Base-by-base conservation (phyloP, 371 early-diverging fungal species). In the Chytridium lagenaria region DNA sequence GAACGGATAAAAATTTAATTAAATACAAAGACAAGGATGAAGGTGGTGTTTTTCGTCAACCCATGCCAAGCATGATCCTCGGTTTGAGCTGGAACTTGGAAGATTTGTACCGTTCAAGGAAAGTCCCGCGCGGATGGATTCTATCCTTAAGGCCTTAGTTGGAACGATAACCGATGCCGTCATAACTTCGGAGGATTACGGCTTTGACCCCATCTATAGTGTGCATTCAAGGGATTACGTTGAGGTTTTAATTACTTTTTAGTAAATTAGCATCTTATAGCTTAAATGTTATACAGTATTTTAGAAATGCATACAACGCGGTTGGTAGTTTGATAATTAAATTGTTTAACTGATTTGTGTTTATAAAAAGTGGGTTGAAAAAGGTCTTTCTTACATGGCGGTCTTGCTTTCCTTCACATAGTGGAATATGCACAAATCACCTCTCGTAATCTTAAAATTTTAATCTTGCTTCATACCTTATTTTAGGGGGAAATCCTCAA, bases 171-270 rank as follows among this genome's bases (percentile, higher is more conserved):
- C 22, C 30, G 31, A 22, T 26, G 52, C 39, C 52, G 19, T 72
- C 12, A 33, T 57, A 7, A 7, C 40, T 30, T 83, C 87, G 5
- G 67, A 34, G 2, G 91, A 91, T 68, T 86, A 86, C 75, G 86
- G 88, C 0, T 19, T 87, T 3, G 85, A 61, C 0, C 89, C 90
- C 10, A 89, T 92, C 67, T 68, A 84, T 10, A 76, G 79, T 3
- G 86, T 91, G 1, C 92, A 92, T 69, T 73, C 82, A 12, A 37
- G 77, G 12, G 90, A 89, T 36, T 91, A 89, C 74, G 55, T 90
- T 5, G 72, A 81, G 3, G 61, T 61, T 44, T 44, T 44, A 23
- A 61, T 12, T n/a, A 5, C 44, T 19, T 19, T 44, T 19, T 19
- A 7, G 19, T 19, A 44, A 12, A 12, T 19, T 19, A 44, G 19